Evolutionary conservation across 2,329 filamentous ascomycete species (phyloP).

Genomic region (Hirsutella rhossiliensis): DNA sequence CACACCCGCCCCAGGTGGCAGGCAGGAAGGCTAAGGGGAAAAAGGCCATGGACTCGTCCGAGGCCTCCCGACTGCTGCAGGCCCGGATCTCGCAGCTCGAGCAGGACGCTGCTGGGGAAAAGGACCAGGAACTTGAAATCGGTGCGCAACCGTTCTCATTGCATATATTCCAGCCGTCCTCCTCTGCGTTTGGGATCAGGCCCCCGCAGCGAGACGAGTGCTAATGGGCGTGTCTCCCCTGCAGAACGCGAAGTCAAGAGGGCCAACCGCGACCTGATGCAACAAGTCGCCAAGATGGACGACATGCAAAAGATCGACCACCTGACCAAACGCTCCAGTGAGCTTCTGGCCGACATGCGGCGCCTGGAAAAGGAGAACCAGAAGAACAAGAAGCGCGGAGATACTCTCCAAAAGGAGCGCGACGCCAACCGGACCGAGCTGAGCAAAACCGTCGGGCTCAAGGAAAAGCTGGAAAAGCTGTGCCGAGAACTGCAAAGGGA

Average conservation of each 20-base stretch:
- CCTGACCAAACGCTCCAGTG: constrained; percentile 81
- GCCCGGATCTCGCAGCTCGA: constrained; percentile 94
- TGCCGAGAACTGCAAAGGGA: constrained; percentile 90
- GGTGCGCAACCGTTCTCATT: constrained; percentile 51
- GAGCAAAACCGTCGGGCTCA: constrained; percentile 79
- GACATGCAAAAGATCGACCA: constrained; percentile 85
- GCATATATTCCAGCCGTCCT: too few relatives aligned
- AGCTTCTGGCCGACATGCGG: constrained; percentile 90
- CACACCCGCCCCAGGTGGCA: constrained; percentile 27
- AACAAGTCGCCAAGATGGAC: constrained; percentile 82
- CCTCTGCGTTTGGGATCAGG: neutral
- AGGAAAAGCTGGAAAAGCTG: constrained; percentile 93
- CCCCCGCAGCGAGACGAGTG: neutral
- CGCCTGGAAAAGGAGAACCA: constrained; percentile 85
- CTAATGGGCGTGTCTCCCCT: neutral
- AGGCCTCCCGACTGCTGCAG: constrained; percentile 82
- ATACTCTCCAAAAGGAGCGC: constrained; percentile 92
- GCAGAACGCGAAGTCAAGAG: constrained; percentile 88
- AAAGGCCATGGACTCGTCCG: constrained; percentile 72
- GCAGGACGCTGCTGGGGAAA: constrained; percentile 83
- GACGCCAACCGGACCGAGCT: constrained; percentile 80
- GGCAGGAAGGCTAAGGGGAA: constrained; percentile 75
- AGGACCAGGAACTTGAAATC: constrained; percentile 92
- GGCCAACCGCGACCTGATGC: constrained; percentile 80
- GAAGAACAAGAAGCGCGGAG: constrained; percentile 91